phyloP scores from a whole-genome alignment of 768 basidiomycete genomes.

The Rhizopogon vesiculosus region DNA sequence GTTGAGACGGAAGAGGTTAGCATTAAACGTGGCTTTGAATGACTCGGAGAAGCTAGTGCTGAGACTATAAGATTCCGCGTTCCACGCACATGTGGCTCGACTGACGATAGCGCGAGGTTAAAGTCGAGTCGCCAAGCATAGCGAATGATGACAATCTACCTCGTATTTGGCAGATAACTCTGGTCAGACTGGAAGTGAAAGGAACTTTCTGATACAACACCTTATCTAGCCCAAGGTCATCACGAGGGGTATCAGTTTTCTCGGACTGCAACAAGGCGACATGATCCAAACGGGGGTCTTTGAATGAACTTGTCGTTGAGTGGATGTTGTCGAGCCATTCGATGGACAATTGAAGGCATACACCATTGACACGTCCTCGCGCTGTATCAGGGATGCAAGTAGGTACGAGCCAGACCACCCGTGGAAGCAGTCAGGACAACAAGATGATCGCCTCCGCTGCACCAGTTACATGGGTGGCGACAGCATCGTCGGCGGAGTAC shows the following conservation, averaged over 20 bases:
- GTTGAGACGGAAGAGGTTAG: constrained; percentile 37
- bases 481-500: neutral
- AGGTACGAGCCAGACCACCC: too few species aligned
- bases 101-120: constrained; percentile 32
- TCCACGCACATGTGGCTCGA: constrained; percentile 31
- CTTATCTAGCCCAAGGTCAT: too few species aligned
- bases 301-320: too few species aligned
- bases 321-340: neutral
- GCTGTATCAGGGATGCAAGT: too few species aligned
- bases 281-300: too few species aligned
- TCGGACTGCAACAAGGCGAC: too few species aligned
- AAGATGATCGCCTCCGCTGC: constrained; percentile 1
- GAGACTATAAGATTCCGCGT: constrained; percentile 38
- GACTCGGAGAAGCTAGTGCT: constrained; percentile 24
- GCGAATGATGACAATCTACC: constrained; percentile 25
- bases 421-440: constrained; percentile 30
- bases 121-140: constrained; percentile 40
- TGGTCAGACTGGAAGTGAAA: too few species aligned
- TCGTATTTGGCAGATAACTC: too few species aligned
- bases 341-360: constrained; percentile 25
- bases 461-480: constrained; percentile 4
- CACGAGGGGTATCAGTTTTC: too few species aligned
- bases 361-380: too few species aligned
- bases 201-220: too few species aligned
- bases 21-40: constrained; percentile 29